A percentile compares a stretch with the other conserved stretches of the same genome.
Conservation (phyloP, 768 basidiomycete species). For the Termitomyces sp. region DNA sequence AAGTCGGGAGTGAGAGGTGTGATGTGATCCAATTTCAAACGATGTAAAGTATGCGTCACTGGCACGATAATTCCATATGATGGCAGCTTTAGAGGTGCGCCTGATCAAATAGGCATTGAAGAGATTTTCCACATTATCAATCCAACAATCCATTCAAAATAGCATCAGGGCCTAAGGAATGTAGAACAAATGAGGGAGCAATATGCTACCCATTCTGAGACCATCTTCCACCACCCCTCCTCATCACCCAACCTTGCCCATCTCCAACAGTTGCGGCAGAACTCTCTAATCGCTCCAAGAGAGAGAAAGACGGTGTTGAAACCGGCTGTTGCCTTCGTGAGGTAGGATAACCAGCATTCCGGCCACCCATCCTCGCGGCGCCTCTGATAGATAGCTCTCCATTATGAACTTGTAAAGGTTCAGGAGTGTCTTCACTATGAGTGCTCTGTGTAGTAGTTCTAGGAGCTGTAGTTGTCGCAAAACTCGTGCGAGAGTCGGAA, state of each 20-base stretch:
- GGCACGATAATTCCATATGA: no score
- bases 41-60: no score
- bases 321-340: neutral
- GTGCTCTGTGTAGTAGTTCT: slow-evolving; percentile 2
- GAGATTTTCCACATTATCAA: neutral
- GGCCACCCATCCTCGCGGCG: slow-evolving; percentile 28
- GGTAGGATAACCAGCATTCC: slow-evolving; percentile 1
- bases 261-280: slow-evolving; percentile 10
- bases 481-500: slow-evolving; percentile 1
- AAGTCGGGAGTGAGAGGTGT: neutral
- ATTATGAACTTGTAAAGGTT: slow-evolving; percentile 17
- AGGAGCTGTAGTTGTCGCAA: neutral
- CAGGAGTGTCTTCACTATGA: neutral
- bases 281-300: slow-evolving; percentile 31
- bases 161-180: neutral
- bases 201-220: neutral
- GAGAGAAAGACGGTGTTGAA: slow-evolving; percentile 17
- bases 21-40: neutral
- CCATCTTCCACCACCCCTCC: slow-evolving; percentile 19
- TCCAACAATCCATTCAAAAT: neutral
- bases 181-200: slow-evolving; percentile 7
- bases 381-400: slow-evolving; percentile 52
- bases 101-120: no score
- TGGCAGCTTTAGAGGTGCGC: no score
- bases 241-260: slow-evolving; percentile 14